Conservation (phyloP, 2,329 filamentous ascomycete species). For the Ampelomyces quisqualis region DNA sequence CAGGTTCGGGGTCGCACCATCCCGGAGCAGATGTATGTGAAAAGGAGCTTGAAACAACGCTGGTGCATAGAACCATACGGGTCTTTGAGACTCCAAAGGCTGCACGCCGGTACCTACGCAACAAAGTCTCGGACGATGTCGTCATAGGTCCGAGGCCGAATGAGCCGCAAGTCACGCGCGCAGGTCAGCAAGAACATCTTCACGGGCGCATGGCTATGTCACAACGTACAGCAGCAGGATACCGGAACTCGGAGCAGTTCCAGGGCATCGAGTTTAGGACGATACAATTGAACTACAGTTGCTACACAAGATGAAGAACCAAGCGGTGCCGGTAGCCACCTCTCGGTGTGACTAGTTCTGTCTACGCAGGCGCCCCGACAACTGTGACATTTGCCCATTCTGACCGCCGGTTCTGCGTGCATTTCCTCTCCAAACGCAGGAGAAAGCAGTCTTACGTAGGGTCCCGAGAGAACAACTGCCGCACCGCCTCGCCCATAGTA, state of each 20-base stretch:
- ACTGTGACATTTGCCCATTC: too few species aligned
- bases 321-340: constrained; percentile 6
- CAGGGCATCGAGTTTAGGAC: constrained; percentile 22
- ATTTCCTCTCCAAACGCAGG: too few species aligned
- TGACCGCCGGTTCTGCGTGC: constrained; percentile 5
- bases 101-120: neutral
- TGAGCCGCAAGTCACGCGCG: constrained; percentile 38
- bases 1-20: too few species aligned
- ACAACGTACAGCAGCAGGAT: constrained; percentile 8
- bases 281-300: constrained; percentile 24
- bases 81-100: too few species aligned
- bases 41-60: too few species aligned
- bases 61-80: too few species aligned
- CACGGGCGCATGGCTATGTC: constrained; percentile 5
- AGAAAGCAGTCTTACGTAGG: constrained; percentile 11
- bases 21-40: neutral
- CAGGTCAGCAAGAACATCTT: constrained; percentile 14
- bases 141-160: constrained; percentile 34
- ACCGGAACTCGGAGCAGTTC: constrained; percentile 15
- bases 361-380: neutral
- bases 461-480: constrained; percentile 6
- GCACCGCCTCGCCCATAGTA: constrained; percentile 11
- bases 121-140: constrained; percentile 28
- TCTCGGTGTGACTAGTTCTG: neutral
- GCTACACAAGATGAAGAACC: constrained; percentile 18